Evolutionary conservation across 2,329 filamentous ascomycete species (phyloP), one percentile per base, ranked within the genome.

Genomic region (Xylaria sp.): DNA sequence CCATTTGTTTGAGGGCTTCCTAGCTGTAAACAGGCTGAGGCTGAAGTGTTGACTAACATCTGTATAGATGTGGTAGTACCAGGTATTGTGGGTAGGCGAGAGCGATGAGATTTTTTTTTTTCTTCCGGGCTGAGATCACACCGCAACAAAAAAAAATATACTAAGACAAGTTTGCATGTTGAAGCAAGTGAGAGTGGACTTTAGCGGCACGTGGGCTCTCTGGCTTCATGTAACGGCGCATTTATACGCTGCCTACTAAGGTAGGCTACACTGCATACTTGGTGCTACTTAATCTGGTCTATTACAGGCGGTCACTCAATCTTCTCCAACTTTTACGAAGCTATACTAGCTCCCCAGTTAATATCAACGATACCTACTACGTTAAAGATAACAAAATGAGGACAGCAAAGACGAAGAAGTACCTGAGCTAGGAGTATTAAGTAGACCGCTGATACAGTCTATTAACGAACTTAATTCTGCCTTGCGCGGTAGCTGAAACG

Each of bases 141-240:
- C 48, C 20, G 48, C 46, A 46, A 13, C 6, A 42, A 31, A 65
- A 54, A 54, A 51, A 54, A 10, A 10, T 33, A 33, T 33, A 33
- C 33, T 33, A 33, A 33, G 9, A 20, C 65, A 70, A n/a, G n/a
- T n/a, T n/a, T n/a, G n/a, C n/a, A n/a, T n/a, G n/a, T n/a, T n/a
- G n/a, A n/a, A n/a, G n/a, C n/a, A n/a, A 70, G 65, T 70, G 59
- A 68, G 66, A 20, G 63, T 49, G 56, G 62, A 38, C 51, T 48
- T 66, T 63, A 13, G 60, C 46, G 61, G 66, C 68, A 70, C 68
- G 68, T 70, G 68, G 68, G 63, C 49, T 44, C 44, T 44, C 33
- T 51, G 28, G 56, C 28, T 40, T 63, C 28, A 59, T 51, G 38
- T 48, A 53, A 62, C 17, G 48, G 33, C 11, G 40, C 51, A 48